Percentiles rank a stretch among this genome's conserved stretches.
phyloP scores from a whole-genome alignment of 768 basidiomycete species.

The Lactarius akahatsu region DNA sequence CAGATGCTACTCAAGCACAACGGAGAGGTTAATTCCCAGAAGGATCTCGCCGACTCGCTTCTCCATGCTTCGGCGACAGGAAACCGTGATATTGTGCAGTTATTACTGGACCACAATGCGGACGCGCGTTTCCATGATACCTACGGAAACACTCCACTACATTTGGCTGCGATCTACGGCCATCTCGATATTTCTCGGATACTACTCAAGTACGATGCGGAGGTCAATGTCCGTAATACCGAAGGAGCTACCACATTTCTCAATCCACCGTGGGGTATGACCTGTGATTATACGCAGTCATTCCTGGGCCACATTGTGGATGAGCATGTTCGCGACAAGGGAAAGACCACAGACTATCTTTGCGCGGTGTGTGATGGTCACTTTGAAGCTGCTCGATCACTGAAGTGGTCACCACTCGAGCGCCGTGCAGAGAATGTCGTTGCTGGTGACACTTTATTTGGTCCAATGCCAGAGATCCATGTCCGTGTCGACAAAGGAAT shows the following conservation, averaged over 20 bases:
- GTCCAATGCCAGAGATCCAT: no score
- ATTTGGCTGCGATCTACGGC: not conserved
- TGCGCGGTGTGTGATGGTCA: not conserved
- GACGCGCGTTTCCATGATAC: no score
- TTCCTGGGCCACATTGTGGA: not conserved
- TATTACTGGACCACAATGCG: not conserved
- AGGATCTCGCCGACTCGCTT: not conserved
- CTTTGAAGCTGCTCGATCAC: not conserved
- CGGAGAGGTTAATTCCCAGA: not conserved
- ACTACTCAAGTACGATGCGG: no score
- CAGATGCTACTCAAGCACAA: not conserved
- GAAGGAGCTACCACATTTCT: not conserved
- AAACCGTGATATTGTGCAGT: not conserved
- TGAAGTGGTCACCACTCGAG: not conserved
- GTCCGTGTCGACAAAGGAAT: no score
- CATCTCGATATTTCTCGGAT: not conserved
- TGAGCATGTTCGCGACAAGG: not conserved
- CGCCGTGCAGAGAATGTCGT: not conserved
- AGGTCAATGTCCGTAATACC: not conserved
- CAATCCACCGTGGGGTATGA: no score
- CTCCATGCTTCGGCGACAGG: not conserved
- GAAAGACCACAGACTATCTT: no score
- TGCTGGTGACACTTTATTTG: no score
- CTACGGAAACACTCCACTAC: not conserved
- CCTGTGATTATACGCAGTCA: not conserved